phyloP scores from a whole-genome alignment of 1,139 yeast genomes.

The Geotrichum fermentans region DNA sequence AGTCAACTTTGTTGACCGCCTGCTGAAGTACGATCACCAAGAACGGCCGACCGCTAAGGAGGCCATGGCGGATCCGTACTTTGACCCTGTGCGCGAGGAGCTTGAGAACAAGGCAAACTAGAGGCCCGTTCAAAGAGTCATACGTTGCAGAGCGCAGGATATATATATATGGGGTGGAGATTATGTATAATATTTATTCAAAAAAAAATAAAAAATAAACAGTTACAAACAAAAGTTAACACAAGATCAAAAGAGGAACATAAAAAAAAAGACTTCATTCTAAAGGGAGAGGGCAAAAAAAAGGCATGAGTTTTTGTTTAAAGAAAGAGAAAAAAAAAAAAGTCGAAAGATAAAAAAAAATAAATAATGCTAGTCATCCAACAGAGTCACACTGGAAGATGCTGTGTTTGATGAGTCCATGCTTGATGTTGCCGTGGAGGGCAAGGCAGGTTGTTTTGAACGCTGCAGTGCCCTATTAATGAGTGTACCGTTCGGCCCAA shows the following conservation, averaged over 20 bases:
- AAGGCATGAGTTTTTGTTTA: no score
- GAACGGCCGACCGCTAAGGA: constrained; percentile 91
- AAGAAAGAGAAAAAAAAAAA: neutral
- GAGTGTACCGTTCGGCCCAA: no score
- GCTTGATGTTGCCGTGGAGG: no score
- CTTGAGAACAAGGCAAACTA: neutral
- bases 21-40: constrained; percentile 89
- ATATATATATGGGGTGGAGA: no score
- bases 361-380: neutral
- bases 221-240: neutral
- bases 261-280: neutral
- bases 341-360: no score
- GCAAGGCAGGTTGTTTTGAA: no score
- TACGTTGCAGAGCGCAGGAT: no score
- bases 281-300: no score
- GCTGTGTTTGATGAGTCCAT: no score
- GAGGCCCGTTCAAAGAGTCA: no score
- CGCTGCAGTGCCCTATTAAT: no score
- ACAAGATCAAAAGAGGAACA: neutral
- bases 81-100: constrained; percentile 40
- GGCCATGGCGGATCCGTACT: constrained; percentile 84
- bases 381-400: neutral
- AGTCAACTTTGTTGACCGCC: constrained; percentile 74
- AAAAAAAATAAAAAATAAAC: neutral
- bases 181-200: neutral